These are phyloP conservation scores for Russula compacta DNA, from an alignment of 768 basidiomycete genomes.

Conservation along the genomic window DNA sequence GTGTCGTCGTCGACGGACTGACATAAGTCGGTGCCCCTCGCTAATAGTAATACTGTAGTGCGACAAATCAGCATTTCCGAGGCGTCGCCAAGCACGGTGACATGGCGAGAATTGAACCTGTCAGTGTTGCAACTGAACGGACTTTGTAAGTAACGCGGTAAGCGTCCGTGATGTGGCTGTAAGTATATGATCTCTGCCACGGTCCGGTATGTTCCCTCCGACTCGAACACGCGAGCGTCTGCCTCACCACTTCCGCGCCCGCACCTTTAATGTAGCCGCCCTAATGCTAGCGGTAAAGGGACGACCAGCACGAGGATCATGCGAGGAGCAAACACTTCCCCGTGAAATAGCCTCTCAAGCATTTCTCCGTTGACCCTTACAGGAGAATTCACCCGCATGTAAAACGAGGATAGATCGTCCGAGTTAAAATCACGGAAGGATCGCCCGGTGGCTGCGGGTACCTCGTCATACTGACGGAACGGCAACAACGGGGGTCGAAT, in stretches of 20 bases:
- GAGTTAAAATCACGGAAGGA: slow-evolving; percentile 7
- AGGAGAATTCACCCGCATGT: neutral
- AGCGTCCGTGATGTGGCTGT: neutral
- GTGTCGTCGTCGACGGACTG: neutral
- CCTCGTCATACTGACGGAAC: neutral
- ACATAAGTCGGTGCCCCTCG: slow-evolving; percentile 3
- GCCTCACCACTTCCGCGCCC: slow-evolving; percentile 10
- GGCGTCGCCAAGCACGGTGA: neutral
- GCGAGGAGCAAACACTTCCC: neutral
- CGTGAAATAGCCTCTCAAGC: neutral
- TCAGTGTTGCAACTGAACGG: neutral
- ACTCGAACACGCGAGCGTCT: neutral
- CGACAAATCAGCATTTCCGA: neutral
- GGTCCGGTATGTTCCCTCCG: neutral
- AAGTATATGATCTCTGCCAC: neutral
- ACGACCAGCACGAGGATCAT: neutral
- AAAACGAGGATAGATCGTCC: neutral
- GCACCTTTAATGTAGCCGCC: neutral
- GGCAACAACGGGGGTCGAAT: neutral
- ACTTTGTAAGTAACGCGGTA: neutral
- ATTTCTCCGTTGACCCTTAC: neutral
- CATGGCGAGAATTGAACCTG: neutral
- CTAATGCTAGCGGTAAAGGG: neutral
- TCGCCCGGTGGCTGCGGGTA: neutral
- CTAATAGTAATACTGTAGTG: no score